Evolutionary conservation across 169 alveolate species (phyloP).

Genomic region (Plasmodium fragile): DNA sequence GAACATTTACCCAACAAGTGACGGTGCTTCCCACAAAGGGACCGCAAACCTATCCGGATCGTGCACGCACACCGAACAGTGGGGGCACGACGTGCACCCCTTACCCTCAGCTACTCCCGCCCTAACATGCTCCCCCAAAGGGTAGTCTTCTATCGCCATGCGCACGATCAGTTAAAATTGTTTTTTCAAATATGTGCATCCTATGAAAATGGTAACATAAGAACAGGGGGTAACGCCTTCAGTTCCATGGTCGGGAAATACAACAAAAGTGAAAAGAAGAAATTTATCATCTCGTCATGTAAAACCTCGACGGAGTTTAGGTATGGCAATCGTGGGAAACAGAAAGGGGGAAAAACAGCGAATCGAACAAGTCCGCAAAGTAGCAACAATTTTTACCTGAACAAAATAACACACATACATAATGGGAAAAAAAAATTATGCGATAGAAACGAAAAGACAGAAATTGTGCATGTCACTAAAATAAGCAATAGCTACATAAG

Average conservation of each 20-base stretch:
- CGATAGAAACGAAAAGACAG: conserved; percentile 23
- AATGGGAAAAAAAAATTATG: background rate
- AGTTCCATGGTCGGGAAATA: conserved; percentile 29
- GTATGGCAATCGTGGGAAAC: background rate
- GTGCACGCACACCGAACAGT: background rate
- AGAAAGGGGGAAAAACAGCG: background rate
- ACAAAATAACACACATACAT: conserved; percentile 13
- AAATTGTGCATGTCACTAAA: background rate
- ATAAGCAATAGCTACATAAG: conserved; percentile 32
- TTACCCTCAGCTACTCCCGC: background rate
- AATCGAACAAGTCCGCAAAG: background rate
- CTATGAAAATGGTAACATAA: conserved; percentile 3
- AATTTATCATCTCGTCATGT: conserved; percentile 25
- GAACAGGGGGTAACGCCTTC: background rate
- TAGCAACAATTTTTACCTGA: conserved; percentile 21
- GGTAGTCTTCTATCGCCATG: background rate
- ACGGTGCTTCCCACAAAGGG: background rate
- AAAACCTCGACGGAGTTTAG: background rate
- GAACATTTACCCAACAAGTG: background rate
- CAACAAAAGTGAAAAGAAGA: conserved; percentile 71
- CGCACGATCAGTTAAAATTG: background rate
- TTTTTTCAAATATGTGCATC: background rate
- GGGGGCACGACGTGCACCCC: background rate
- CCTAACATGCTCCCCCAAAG: background rate
- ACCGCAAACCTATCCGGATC: background rate